Evolutionary conservation across 495 filamentous ascomycete genomes (phyloP).

Genomic region (Penicillium samsonianum): DNA sequence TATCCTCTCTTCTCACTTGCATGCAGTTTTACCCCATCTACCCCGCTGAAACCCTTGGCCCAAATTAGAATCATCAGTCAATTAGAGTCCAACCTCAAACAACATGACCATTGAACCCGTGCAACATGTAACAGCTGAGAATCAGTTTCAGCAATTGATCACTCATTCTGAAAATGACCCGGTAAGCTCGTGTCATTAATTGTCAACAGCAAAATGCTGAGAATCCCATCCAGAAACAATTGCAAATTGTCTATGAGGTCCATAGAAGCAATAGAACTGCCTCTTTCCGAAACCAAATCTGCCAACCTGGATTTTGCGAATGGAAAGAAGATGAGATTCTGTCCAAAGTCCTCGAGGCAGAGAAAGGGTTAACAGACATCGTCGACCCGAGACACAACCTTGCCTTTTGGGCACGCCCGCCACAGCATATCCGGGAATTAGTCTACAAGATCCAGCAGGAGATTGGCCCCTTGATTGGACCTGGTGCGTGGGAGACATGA

Average conservation of each 20-base stretch:
- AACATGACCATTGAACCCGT: conserved; percentile 27
- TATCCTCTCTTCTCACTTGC: neutral
- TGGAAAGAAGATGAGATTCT: conserved; percentile 77
- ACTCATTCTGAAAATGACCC: conserved; percentile 57
- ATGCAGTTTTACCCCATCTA: conserved; percentile 1
- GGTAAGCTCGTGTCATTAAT: conserved; percentile 40
- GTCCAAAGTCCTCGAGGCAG: conserved; percentile 51
- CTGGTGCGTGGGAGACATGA: conserved; percentile 56
- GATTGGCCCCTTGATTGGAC: conserved; percentile 56
- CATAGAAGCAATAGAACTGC: conserved; percentile 74
- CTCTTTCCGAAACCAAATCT: conserved; percentile 67
- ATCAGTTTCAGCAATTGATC: conserved; percentile 79
- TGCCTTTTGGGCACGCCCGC: conserved; percentile 84
- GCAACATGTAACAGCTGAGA: conserved; percentile 35
- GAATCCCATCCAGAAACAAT: conserved; percentile 53
- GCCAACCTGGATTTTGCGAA: conserved; percentile 65
- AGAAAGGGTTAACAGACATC: conserved; percentile 50
- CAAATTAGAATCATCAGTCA: neutral
- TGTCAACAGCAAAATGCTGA: conserved; percentile 1
- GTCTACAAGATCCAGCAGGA: conserved; percentile 66
- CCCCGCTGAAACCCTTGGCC: conserved; percentile 5
- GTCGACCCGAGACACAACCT: conserved; percentile 76
- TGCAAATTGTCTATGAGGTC: conserved; percentile 69
- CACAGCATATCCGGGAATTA: conserved; percentile 64
- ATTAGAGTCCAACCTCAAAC: neutral